phyloP scores from a whole-genome alignment of 176 grass and related monocot species.

The bread wheat (Triticum aestivum) region IWGSC_CS_RefSeq_v2.1 NC_057799.1:118315364-118315863 shows the following conservation, averaged over 20 bases:
- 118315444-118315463: constrained; percentile 93
- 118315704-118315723: neutral
- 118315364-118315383: neutral
- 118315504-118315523: constrained; percentile 98
- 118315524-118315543: constrained; percentile 93
- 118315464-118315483: constrained; percentile 89
- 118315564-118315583: constrained; percentile 90
- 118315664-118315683: neutral
- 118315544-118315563: constrained; percentile 95
- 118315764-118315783: neutral
- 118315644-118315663: constrained; percentile 23
- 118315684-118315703: neutral
- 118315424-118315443: constrained; percentile 98
- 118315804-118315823: neutral
- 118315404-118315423: constrained; percentile 84
- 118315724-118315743: neutral
- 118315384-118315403: neutral
- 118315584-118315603: constrained; percentile 98
- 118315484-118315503: constrained; percentile 97
- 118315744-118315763: neutral
- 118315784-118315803: neutral
- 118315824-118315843: neutral
- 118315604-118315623: constrained; percentile 99
- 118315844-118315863: neutral
- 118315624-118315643: neutral